These are phyloP conservation scores for Kwoniella heveanensis DNA, from an alignment of 768 basidiomycete species.

Conservation along the genomic window DNA sequence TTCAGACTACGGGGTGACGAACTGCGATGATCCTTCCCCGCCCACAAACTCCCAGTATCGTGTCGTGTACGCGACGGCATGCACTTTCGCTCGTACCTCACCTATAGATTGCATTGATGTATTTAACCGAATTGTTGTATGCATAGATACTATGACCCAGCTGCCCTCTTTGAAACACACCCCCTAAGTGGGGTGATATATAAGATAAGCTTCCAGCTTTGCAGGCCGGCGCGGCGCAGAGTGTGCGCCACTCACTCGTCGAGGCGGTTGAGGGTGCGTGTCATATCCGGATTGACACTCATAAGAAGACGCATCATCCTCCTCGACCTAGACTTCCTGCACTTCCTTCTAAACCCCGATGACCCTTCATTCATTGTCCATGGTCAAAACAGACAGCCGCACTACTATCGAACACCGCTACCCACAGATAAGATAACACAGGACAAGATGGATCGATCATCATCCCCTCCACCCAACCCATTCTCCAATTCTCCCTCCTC, in stretches of 20 bases:
- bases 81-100: too few relatives aligned
- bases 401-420: not conserved
- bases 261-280: not conserved
- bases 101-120: too few relatives aligned
- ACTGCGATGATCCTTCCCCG: constrained; percentile 4
- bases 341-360: not conserved
- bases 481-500: constrained; percentile 43
- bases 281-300: not conserved
- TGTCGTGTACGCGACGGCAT: too few relatives aligned
- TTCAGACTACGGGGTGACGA: constrained; percentile 16
- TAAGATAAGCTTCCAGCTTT: not conserved
- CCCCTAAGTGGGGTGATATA: not conserved
- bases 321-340: not conserved
- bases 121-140: too few relatives aligned
- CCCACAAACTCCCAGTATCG: too few relatives aligned
- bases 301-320: not conserved
- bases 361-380: not conserved
- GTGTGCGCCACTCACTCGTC: not conserved
- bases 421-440: too few relatives aligned
- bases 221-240: not conserved
- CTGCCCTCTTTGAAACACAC: too few relatives aligned
- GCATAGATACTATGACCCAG: too few relatives aligned
- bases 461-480: constrained; percentile 24
- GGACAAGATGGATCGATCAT: constrained; percentile 10
- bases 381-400: not conserved